A percentile compares a stretch with the other conserved stretches of the same genome.
phyloP scores from a whole-genome alignment of 495 filamentous ascomycete species.

The Penicillium riverlandense region DNA sequence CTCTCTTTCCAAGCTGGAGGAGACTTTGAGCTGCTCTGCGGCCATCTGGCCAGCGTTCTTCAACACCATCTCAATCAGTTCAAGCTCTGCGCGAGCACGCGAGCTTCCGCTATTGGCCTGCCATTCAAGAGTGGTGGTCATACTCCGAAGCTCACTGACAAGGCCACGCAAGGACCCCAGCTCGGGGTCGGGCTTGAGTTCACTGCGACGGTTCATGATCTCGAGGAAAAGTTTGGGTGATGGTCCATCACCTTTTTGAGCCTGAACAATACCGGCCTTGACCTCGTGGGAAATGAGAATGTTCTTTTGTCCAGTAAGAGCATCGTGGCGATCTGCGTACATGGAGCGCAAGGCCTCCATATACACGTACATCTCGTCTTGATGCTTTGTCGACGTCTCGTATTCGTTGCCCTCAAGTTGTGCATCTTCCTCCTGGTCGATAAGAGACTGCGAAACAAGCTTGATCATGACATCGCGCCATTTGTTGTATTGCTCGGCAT shows the following conservation, averaged over 20 bases:
- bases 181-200: slow-evolving; percentile 48
- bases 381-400: slow-evolving; percentile 74
- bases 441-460: slow-evolving; percentile 63
- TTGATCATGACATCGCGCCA: slow-evolving; percentile 67
- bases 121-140: slow-evolving; percentile 55
- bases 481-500: slow-evolving; percentile 59
- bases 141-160: slow-evolving; percentile 58
- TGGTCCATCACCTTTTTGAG: slow-evolving; percentile 57
- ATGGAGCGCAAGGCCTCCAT: slow-evolving; percentile 67
- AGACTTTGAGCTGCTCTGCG: slow-evolving; percentile 57
- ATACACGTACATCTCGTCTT: slow-evolving; percentile 81
- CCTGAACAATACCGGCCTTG: slow-evolving; percentile 47
- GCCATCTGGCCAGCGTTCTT: slow-evolving; percentile 53
- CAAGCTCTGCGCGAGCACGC: slow-evolving; percentile 59
- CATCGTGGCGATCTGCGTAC: slow-evolving; percentile 70
- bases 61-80: slow-evolving; percentile 50
- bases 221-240: slow-evolving; percentile 61
- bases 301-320: slow-evolving; percentile 68
- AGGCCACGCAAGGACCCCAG: slow-evolving; percentile 61
- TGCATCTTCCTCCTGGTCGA: slow-evolving; percentile 66
- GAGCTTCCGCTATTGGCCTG: slow-evolving; percentile 50
- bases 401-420: slow-evolving; percentile 86
- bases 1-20: slow-evolving; percentile 58
- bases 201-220: slow-evolving; percentile 48
- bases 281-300: slow-evolving; percentile 74